These are phyloP conservation scores for Stachybotrys chartarum DNA, from an alignment of 2,329 filamentous ascomycete genomes.

Conservation along the genomic window DNA sequence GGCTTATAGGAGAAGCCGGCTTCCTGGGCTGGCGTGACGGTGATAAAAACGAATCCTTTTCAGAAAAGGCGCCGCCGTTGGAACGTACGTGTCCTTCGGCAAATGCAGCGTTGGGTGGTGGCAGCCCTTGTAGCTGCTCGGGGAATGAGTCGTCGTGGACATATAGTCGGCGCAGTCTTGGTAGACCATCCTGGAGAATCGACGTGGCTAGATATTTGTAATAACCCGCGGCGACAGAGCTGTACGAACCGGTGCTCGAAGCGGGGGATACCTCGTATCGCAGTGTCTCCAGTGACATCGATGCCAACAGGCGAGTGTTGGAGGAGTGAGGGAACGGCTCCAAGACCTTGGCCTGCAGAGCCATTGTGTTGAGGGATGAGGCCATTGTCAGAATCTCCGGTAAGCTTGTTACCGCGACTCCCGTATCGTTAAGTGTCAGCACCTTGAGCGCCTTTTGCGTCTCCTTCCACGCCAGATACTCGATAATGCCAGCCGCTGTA, in stretches of 20 bases:
- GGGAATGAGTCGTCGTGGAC: slow-evolving; percentile 81
- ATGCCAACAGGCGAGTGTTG: slow-evolving; percentile 54
- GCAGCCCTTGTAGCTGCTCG: slow-evolving; percentile 65
- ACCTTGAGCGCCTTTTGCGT: slow-evolving; percentile 56
- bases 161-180: slow-evolving; percentile 68
- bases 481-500: slow-evolving; percentile 62
- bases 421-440: slow-evolving; percentile 65
- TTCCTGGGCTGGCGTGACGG: slow-evolving; percentile 12
- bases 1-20: slow-evolving; percentile 15
- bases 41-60: slow-evolving; percentile 14
- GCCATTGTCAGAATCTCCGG: slow-evolving; percentile 53
- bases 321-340: slow-evolving; percentile 41
- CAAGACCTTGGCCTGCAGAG: slow-evolving; percentile 43
- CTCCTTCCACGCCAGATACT: slow-evolving; percentile 57
- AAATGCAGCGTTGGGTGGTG: slow-evolving; percentile 48
- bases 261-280: slow-evolving; percentile 75
- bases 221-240: slow-evolving; percentile 53
- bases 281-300: slow-evolving; percentile 61
- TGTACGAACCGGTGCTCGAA: slow-evolving; percentile 49
- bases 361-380: slow-evolving; percentile 48
- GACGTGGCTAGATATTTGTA: slow-evolving; percentile 84
- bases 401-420: slow-evolving; percentile 56
- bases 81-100: slow-evolving; percentile 21
- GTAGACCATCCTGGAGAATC: slow-evolving; percentile 67
- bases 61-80: slow-evolving; percentile 16